phyloP scores from a whole-genome alignment of 192 early-diverging fungal genomes.

The Coemansia javaensis region DNA sequence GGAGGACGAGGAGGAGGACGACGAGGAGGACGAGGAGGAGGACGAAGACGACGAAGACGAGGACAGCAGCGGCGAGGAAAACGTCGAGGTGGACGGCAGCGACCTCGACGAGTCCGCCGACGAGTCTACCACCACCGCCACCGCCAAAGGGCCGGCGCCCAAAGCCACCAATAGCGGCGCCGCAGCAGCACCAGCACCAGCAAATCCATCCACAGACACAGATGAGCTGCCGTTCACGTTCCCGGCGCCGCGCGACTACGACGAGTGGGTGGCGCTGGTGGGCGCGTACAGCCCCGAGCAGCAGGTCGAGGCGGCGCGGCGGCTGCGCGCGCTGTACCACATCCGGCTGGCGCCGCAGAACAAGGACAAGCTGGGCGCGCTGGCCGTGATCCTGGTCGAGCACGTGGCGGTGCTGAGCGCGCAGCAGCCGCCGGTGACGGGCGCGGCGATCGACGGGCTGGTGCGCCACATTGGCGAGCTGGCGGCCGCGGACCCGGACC shows the following conservation, averaged over 20 bases:
- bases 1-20: conserved; percentile 34
- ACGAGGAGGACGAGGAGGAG: conserved; percentile 50
- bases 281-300: conserved; percentile 61
- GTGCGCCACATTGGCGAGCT: conserved; percentile 62
- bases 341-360: conserved; percentile 79
- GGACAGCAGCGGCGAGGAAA: conserved; percentile 49
- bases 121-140: too few relatives aligned
- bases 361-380: conserved; percentile 63
- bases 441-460: conserved; percentile 53
- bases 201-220: neutral
- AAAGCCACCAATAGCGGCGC: too few relatives aligned
- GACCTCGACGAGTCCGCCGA: too few relatives aligned
- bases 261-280: conserved; percentile 64
- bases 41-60: conserved; percentile 50
- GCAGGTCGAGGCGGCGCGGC: conserved; percentile 67
- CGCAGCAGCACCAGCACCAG: neutral
- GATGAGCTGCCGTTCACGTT: conserved; percentile 81
- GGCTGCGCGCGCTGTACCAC: conserved; percentile 80
- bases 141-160: too few relatives aligned
- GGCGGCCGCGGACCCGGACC: conserved; percentile 54
- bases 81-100: neutral
- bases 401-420: conserved; percentile 62
- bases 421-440: conserved; percentile 54
- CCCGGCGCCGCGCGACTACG: conserved; percentile 67
- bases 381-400: conserved; percentile 65